Conservation (phyloP, 2,329 filamentous ascomycete genomes). For the Ophiostoma australiae region DNA sequence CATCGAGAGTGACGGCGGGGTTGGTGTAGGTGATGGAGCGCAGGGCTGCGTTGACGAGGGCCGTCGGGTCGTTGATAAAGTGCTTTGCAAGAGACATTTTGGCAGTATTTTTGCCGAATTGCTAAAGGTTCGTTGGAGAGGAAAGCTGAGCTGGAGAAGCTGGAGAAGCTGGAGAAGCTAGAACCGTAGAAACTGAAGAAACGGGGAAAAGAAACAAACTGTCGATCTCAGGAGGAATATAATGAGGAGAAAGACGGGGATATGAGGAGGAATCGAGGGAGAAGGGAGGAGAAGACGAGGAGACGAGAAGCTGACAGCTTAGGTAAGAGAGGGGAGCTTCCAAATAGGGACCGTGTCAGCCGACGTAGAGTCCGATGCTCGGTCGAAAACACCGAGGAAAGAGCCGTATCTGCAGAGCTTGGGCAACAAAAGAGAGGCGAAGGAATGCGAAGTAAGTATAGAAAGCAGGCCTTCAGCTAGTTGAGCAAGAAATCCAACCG, state of each 20-base stretch:
- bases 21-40: constrained; percentile 76
- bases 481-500: background rate
- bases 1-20: constrained; percentile 73
- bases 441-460: background rate
- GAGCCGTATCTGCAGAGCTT: background rate
- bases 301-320: background rate
- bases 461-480: background rate
- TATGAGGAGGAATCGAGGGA: background rate
- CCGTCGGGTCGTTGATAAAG: constrained; percentile 78
- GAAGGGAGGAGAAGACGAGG: background rate
- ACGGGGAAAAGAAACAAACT: background rate
- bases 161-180: constrained; percentile 5
- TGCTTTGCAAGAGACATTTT: constrained; percentile 60
- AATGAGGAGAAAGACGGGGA: background rate
- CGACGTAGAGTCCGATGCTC: background rate
- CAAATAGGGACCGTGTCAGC: background rate
- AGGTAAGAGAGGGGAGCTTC: background rate
- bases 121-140: background rate
- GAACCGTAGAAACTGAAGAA: background rate
- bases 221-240: background rate
- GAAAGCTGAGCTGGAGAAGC: background rate
- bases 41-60: constrained; percentile 73
- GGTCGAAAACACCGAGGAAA: constrained; percentile 2
- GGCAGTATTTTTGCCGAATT: background rate
- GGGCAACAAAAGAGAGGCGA: background rate